Conservation (phyloP, 73 alveolate genomes). For the Tetrahymena borealis region DNA sequence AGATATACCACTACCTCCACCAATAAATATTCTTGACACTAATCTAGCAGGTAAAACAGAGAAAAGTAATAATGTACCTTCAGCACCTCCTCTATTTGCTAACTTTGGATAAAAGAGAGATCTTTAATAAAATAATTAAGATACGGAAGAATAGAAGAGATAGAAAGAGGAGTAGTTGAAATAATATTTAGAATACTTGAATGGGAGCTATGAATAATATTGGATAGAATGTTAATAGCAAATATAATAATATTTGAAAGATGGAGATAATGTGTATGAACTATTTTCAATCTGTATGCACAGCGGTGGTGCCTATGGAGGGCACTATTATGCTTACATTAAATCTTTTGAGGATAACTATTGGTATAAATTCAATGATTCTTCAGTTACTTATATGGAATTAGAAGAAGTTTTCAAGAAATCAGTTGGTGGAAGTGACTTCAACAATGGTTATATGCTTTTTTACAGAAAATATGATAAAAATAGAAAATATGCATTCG, state of each 20-base stretch:
- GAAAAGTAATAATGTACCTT: not conserved
- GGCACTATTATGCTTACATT: constrained; percentile 69
- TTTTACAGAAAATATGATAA: constrained; percentile 56
- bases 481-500: not conserved
- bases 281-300: constrained; percentile 60
- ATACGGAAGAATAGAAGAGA: not conserved
- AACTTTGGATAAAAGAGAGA: not conserved
- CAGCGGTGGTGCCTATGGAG: constrained; percentile 68
- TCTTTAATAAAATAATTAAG: not conserved
- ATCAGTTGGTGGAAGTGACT: constrained; percentile 54
- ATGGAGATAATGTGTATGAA: constrained; percentile 68
- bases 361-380: constrained; percentile 67
- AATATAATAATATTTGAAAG: constrained; percentile 38
- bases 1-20: not conserved
- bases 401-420: constrained; percentile 41
- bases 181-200: not conserved
- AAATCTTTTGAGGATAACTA: constrained; percentile 61
- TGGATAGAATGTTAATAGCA: constrained; percentile 23
- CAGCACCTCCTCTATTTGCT: not conserved
- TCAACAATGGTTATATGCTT: constrained; percentile 79
- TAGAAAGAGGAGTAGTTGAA: constrained; percentile 4
- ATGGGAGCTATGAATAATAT: constrained; percentile 9
- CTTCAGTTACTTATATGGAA: constrained; percentile 50
- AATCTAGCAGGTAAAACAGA: not conserved
- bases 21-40: not conserved